phyloP scores from a whole-genome alignment of 225 moss, liverwort and hornwort genomes.

The Antitrichia curtipendula region DNA sequence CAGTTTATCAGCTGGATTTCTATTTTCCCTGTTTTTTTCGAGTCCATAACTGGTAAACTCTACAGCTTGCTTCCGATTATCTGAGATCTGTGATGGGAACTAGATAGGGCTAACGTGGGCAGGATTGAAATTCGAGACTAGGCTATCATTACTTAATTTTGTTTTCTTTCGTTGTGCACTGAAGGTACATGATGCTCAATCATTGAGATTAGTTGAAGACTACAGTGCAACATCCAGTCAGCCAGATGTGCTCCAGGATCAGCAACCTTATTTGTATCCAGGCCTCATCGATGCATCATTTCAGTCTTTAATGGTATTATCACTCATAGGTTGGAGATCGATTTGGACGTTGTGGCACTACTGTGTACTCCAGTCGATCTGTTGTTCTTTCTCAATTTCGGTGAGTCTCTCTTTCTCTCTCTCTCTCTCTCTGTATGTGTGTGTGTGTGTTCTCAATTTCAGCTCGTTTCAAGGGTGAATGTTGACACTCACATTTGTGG shows the following conservation, averaged over 20 bases:
- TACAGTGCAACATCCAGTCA: neutral
- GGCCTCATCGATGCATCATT: neutral
- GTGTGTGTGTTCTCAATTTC: neutral
- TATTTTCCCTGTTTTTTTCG: neutral
- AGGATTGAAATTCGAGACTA: neutral
- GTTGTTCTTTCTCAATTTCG: conserved; percentile 10
- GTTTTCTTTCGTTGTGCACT: neutral
- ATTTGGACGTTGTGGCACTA: conserved; percentile 12
- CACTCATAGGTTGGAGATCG: conserved; percentile 2
- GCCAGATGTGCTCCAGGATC: neutral
- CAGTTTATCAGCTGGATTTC: neutral
- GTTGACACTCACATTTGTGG: neutral
- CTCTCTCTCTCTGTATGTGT: neutral
- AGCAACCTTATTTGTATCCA: neutral
- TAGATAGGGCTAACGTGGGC: neutral
- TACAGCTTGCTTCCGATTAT: neutral
- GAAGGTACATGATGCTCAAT: conserved; percentile 4
- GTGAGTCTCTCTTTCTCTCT: neutral
- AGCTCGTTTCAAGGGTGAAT: neutral
- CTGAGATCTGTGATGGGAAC: neutral
- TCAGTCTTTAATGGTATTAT: conserved; percentile 1
- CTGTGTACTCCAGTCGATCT: neutral
- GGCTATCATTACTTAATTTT: neutral
- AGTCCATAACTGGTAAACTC: neutral
- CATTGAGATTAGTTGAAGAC: neutral